Base-by-base conservation (phyloP, 179 eudicot genomes). In the Heliamphora pulchella region DNA sequence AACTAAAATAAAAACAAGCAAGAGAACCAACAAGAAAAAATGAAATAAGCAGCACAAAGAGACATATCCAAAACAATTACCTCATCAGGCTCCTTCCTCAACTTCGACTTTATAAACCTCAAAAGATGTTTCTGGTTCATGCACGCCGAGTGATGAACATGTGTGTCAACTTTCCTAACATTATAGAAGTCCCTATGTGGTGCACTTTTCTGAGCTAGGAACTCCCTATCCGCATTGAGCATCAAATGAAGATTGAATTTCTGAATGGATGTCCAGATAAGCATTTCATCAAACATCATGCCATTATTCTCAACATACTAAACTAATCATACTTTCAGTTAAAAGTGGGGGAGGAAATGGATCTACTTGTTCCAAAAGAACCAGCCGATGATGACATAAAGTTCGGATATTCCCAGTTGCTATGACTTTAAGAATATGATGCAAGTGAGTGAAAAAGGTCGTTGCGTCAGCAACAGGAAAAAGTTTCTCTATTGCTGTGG, bases 101-200 rank as follows among this genome's bases (percentile, higher is more conserved):
- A 85, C 91, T 96, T 96, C 70, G 98, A 96, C 87, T 96, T 96
- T 58, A 96, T 96, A 83, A 96, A 96, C 87, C 99, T 91, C 82
- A 96, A 83, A 74, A 96, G 94, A 94, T 96, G 99, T 82, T 96
- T 96, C 88, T 96, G 99, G 84, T 96, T 96, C 99, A 96, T 96
- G 90, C 99, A 96, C 76, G 99, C 99, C 11, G 99, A 96, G 88
- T 96, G 99, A 85, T 96, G 99, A 82, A 96, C 99, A 72, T 96
- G 99, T 1, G 99, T 96, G 70, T 96, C 99, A 80, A 96, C 99
- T 89, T 96, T 96, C 86, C 99, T 86, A 68, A 96, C 99, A 89
- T 96, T 96, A 77, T 96, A 96, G 71, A 96, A 96, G 81, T 96
- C 99, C 79, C 99, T 92, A 89, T 96, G 99, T 65, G 99, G 99